Percentiles rank a stretch among this genome's conserved stretches.
Evolutionary conservation across 1,284 basidiomycete species (phyloP).

Genomic region (Pyrrhoderma lamaoense): DNA sequence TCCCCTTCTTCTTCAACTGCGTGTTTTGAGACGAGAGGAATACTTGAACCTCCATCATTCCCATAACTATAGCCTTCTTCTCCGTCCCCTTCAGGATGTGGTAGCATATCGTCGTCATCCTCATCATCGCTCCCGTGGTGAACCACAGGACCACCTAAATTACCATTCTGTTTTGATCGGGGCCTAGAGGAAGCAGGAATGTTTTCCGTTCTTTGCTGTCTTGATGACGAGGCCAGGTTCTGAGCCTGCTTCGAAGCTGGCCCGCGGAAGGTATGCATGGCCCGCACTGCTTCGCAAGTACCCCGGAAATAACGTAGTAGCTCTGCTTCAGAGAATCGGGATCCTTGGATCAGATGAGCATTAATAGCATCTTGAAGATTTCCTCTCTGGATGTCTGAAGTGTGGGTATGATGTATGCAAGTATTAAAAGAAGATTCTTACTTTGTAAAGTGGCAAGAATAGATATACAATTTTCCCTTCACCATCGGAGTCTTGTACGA

Average conservation of each 20-base stretch:
- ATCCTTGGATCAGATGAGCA: slow-evolving; percentile 75
- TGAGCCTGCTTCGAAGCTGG: slow-evolving; percentile 27
- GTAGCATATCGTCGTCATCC: slow-evolving; percentile 53
- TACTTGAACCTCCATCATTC: slow-evolving; percentile 32
- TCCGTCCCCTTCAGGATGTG: slow-evolving; percentile 62
- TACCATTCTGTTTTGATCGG: slow-evolving; percentile 17
- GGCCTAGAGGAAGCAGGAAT: slow-evolving; percentile 23
- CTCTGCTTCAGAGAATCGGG: slow-evolving; percentile 80
- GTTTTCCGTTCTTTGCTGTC: slow-evolving; percentile 19
- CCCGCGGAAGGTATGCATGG: slow-evolving; percentile 84
- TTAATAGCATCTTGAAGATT: slow-evolving; percentile 96
- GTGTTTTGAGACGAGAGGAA: slow-evolving; percentile 47
- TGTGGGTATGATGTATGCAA: slow-evolving; percentile 15
- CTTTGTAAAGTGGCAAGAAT: slow-evolving; percentile 86
- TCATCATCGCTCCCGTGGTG: slow-evolving; percentile 36
- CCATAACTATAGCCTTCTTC: slow-evolving; percentile 67
- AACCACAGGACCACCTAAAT: slow-evolving; percentile 24
- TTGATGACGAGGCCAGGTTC: slow-evolving; percentile 23
- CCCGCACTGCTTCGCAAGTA: slow-evolving; percentile 86
- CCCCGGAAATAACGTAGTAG: slow-evolving; percentile 89
- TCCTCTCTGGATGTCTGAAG: slow-evolving; percentile 57
- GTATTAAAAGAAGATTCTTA: slow-evolving; percentile 23
- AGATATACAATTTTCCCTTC: slow-evolving; percentile 93
- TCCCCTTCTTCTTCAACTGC: slow-evolving; percentile 46
- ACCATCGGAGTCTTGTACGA: slow-evolving; percentile 87